Conservation (phyloP, 495 filamentous ascomycete genomes). For the Lasiosphaeria hispida region DNA sequence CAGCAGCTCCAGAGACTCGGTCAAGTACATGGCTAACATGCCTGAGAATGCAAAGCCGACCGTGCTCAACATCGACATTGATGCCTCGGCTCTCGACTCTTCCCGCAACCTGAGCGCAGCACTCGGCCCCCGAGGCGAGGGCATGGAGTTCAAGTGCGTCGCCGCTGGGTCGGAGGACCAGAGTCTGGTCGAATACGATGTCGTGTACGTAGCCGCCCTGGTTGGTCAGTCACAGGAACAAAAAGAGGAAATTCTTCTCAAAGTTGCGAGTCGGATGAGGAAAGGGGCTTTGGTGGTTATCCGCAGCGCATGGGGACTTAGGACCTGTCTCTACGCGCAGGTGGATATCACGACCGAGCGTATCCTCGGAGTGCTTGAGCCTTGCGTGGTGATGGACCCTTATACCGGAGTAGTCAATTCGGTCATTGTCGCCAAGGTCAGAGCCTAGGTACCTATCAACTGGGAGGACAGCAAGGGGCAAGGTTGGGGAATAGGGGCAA, state of each 20-base stretch:
- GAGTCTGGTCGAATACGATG: slow-evolving; percentile 25
- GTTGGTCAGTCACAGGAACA: slow-evolving; percentile 26
- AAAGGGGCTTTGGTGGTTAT: slow-evolving; percentile 26
- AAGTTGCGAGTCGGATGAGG: slow-evolving; percentile 22
- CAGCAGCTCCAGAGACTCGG: neutral
- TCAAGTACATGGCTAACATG: neutral
- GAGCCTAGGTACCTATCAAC: neutral
- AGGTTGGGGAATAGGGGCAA: too few relatives aligned
- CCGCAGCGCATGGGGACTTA: slow-evolving; percentile 26
- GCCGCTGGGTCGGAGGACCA: slow-evolving; percentile 13
- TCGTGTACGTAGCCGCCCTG: slow-evolving; percentile 33
- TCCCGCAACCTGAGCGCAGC: slow-evolving; percentile 17
- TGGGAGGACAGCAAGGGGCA: neutral
- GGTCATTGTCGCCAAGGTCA: slow-evolving; percentile 29
- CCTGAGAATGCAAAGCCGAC: neutral
- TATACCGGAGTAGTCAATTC: slow-evolving; percentile 32
- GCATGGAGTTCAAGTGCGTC: slow-evolving; percentile 32
- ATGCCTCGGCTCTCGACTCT: slow-evolving; percentile 19
- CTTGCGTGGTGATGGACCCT: slow-evolving; percentile 29
- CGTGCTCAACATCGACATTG: slow-evolving; percentile 26
- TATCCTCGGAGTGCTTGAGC: slow-evolving; percentile 20
- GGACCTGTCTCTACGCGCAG: slow-evolving; percentile 31
- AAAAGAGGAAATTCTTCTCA: slow-evolving; percentile 29
- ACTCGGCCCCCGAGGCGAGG: slow-evolving; percentile 18
- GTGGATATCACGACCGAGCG: slow-evolving; percentile 24